Conservation (phyloP, 176 grass and related monocot genomes). For the Oryza officinalis region DNA sequence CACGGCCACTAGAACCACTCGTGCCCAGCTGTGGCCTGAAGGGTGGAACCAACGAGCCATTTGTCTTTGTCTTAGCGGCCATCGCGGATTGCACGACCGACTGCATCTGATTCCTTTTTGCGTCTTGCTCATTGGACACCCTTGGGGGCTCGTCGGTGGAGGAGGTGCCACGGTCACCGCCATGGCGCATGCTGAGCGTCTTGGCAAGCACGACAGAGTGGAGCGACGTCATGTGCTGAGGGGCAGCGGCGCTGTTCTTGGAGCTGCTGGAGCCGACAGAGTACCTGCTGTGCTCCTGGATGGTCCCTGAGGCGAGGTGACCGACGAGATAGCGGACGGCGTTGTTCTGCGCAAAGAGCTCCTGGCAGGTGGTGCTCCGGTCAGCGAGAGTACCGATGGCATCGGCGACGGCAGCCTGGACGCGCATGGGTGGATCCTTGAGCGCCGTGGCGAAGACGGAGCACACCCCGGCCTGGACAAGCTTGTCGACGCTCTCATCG, state of each 20-base stretch:
- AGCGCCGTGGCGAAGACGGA: constrained; percentile 60
- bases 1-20: constrained; percentile 42
- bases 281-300: constrained; percentile 95
- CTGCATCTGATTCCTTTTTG: constrained; percentile 58
- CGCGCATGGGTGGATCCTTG: constrained; percentile 72
- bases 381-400: constrained; percentile 59
- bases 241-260: constrained; percentile 14
- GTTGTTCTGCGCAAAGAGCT: constrained; percentile 78
- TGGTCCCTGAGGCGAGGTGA: constrained; percentile 80
- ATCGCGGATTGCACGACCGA: constrained; percentile 77
- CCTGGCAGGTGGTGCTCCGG: constrained; percentile 60
- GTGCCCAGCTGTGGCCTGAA: constrained; percentile 43
- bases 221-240: constrained; percentile 49
- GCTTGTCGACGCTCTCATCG: constrained; percentile 53
- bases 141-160: neutral
- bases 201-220: constrained; percentile 74
- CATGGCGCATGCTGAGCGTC: constrained; percentile 49
- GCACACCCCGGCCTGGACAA: constrained; percentile 69
- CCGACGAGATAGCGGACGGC: constrained; percentile 71
- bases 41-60: constrained; percentile 27
- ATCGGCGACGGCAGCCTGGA: constrained; percentile 70
- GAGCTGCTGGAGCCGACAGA: constrained; percentile 47
- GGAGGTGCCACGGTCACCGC: neutral
- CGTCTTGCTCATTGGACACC: constrained; percentile 12
- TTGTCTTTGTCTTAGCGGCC: constrained; percentile 43